Conservation (phyloP, 2,329 filamentous ascomycete species). For the Aspergillus sp. region DNA sequence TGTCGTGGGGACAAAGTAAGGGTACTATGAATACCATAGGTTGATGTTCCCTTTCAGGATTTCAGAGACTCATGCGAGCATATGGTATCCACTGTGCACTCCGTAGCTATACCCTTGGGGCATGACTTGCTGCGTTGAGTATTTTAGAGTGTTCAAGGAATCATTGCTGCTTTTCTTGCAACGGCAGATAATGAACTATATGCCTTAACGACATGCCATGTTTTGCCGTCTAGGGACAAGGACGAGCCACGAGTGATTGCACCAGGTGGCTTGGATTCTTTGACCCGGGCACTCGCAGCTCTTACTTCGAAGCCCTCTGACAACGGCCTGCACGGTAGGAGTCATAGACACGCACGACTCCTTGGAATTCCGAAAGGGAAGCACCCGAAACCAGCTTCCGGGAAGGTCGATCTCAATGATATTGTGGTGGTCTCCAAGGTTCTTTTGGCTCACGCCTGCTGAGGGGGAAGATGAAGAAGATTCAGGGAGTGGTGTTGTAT, state of each 20-base stretch:
- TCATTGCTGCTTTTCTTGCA: background rate
- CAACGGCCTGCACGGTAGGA: background rate
- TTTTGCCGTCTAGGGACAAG: background rate
- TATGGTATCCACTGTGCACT: too few relatives aligned
- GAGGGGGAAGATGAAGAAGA: background rate
- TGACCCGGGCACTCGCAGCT: background rate
- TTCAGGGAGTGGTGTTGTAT: background rate
- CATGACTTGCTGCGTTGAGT: too few relatives aligned
- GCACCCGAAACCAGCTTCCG: background rate
- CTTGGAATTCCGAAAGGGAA: background rate
- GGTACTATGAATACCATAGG: too few relatives aligned
- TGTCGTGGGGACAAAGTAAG: too few relatives aligned
- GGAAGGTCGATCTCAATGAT: background rate
- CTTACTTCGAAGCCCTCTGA: background rate
- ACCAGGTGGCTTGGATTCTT: background rate
- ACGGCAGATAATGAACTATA: background rate
- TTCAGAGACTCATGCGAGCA: too few relatives aligned
- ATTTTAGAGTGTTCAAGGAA: background rate
- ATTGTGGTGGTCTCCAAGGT: background rate
- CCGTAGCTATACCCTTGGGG: too few relatives aligned
- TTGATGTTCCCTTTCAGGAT: too few relatives aligned
- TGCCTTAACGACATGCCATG: background rate
- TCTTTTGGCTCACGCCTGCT: background rate
- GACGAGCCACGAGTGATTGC: background rate
- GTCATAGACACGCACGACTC: background rate